Evolutionary conservation across 257 asterid genomes (phyloP).

Genomic region (Scutellaria barbata): DNA sequence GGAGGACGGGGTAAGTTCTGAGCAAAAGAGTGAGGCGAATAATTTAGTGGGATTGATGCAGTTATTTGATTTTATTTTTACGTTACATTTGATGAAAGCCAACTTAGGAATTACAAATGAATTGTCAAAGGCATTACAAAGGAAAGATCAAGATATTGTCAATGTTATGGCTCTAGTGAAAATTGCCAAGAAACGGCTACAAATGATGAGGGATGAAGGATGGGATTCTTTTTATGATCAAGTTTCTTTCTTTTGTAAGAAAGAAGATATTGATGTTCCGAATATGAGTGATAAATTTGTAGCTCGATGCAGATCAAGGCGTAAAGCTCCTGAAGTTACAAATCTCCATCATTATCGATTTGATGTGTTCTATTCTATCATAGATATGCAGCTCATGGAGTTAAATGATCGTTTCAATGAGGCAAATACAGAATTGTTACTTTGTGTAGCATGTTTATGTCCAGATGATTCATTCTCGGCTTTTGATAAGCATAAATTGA

Average conservation of each 20-base stretch:
- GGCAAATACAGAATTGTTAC: too few relatives aligned
- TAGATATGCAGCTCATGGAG: too few relatives aligned
- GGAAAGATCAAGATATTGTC: too few relatives aligned
- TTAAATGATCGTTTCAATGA: too few relatives aligned
- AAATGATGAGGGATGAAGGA: too few relatives aligned
- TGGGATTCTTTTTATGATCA: background rate
- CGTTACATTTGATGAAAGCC: background rate
- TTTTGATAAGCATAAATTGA: too few relatives aligned
- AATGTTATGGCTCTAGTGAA: too few relatives aligned
- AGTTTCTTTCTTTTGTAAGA: background rate
- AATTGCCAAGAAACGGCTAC: background rate
- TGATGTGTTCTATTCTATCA: background rate
- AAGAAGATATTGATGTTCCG: too few relatives aligned
- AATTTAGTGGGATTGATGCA: background rate
- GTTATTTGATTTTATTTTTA: background rate
- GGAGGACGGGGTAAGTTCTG: background rate
- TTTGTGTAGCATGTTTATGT: too few relatives aligned
- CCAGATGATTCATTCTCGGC: too few relatives aligned
- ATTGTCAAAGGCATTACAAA: too few relatives aligned
- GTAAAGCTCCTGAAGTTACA: background rate
- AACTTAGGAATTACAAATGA: too few relatives aligned
- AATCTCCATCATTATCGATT: background rate
- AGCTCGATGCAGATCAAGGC: background rate
- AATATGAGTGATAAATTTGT: background rate
- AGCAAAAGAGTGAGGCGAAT: background rate